These are phyloP conservation scores for Comarum palustre DNA, from an alignment of 306 rosid genomes.

Conservation along the genomic window DNA sequence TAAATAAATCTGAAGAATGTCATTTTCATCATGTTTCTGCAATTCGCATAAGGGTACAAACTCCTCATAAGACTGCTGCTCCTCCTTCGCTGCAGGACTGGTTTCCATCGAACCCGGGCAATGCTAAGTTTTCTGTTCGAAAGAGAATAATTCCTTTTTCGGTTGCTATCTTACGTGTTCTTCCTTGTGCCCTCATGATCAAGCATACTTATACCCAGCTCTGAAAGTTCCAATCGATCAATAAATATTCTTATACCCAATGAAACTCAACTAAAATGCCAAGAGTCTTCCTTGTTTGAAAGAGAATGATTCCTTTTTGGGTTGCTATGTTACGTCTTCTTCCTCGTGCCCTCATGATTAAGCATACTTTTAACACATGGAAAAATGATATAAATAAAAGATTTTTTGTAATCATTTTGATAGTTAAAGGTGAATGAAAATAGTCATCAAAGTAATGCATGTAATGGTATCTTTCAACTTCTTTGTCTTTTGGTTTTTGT, in stretches of 20 bases:
- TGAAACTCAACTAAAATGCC: not conserved
- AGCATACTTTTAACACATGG: slow-evolving; percentile 1
- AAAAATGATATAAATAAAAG: too few relatives aligned
- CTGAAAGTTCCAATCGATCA: not conserved
- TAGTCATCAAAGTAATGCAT: too few relatives aligned
- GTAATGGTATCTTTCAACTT: too few relatives aligned
- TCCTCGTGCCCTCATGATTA: slow-evolving; percentile 1
- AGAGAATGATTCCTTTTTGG: slow-evolving; percentile 5
- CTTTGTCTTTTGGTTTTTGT: too few relatives aligned
- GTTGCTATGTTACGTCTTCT: not conserved
- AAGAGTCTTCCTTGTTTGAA: slow-evolving; percentile 24
- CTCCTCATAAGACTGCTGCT: slow-evolving; percentile 22
- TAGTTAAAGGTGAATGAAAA: too few relatives aligned
- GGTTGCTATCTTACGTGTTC: too few relatives aligned
- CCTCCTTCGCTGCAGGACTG: not conserved
- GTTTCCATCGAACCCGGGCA: slow-evolving; percentile 8
- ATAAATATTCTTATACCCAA: not conserved
- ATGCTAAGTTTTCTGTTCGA: not conserved
- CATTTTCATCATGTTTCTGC: slow-evolving; percentile 23
- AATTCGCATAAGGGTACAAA: slow-evolving; percentile 40
- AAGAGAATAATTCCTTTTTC: too few relatives aligned
- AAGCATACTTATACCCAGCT: not conserved
- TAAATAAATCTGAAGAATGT: slow-evolving; percentile 40
- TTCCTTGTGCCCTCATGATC: too few relatives aligned
- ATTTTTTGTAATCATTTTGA: too few relatives aligned